Evolutionary conservation across 306 rosid genomes (phyloP), one percentile per base, ranked within the genome.

Genomic region (Bauhinia variegata): DNA sequence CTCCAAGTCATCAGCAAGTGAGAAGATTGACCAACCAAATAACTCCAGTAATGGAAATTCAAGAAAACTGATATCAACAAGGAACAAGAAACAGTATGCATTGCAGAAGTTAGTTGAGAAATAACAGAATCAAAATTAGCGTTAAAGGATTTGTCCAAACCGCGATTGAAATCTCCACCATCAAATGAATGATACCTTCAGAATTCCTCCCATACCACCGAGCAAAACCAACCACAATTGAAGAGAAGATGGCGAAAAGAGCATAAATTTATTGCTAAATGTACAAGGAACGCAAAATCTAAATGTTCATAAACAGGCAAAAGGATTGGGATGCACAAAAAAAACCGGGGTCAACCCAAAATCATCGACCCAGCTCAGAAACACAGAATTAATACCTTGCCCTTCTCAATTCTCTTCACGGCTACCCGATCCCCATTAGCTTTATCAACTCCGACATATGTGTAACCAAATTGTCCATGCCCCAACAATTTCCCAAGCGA

Each of bases 401-500:
- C 79, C 84, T 95, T 95, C 64, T 95, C 97, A 41, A 95, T 86
- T 65, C 84, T 83, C 83, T 95, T 95, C 4, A 95, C 99, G 18
- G 96, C 99, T 13, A 95, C 99, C 13, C 97, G 95, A 80, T 95
- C 95, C 77, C 96, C 97, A 78, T 83, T 90, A 1, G 60, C 79
- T 77, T 79, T 87, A 68, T 90, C 91, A 7, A 79, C 55, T 4
- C 97, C 99, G 5, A 88, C 99, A 74, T 88, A 95, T 7, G 99
- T 95, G 49, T 95, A 95, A 15, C 99, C 99, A 71, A 95, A 95
- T 71, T 95, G 99, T 0, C 99, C 99, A 9, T 95, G 97, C 0
- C 99, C 99, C 34, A 95, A 78, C 85, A 95, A 75, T 71, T 95
- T 95, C 56, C 97, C 99, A 8, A 95, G 85, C 69, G 88, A 66